These are phyloP conservation scores for Melocanna baccifera DNA, from an alignment of 176 grass and related monocot genomes.

Conservation along the genomic window DNA sequence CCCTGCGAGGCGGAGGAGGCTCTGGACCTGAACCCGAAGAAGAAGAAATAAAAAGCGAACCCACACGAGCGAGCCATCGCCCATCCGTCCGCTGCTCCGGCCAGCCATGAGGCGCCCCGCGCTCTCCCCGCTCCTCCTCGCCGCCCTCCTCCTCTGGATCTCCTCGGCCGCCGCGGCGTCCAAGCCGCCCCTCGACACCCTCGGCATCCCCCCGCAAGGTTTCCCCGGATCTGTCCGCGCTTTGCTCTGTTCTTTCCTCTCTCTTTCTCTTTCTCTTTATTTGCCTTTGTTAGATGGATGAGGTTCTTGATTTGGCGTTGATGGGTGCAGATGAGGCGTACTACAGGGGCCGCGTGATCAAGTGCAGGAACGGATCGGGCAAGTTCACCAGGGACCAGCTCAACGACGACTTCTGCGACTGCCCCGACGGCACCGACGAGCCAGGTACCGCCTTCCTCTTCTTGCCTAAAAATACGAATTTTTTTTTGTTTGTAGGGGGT, in stretches of 20 bases:
- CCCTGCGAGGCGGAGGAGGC: background rate
- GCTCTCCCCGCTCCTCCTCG: slow-evolving; percentile 11
- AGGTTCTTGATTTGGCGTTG: slow-evolving; percentile 28
- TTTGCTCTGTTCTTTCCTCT: background rate
- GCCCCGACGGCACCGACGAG: slow-evolving; percentile 93
- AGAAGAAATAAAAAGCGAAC: background rate
- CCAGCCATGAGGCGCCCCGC: slow-evolving; percentile 34
- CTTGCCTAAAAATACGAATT: background rate
- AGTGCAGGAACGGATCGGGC: slow-evolving; percentile 88
- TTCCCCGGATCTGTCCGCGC: slow-evolving; percentile 33
- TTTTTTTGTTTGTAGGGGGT: background rate
- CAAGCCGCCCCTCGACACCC: slow-evolving; percentile 41
- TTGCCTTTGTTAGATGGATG: background rate
- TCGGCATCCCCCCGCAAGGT: slow-evolving; percentile 80
- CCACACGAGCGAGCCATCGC: slow-evolving; percentile 6
- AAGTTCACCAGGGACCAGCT: slow-evolving; percentile 78
- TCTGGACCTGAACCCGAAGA: background rate
- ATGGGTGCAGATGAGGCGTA: slow-evolving; percentile 70
- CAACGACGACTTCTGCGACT: slow-evolving; percentile 98
- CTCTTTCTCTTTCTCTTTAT: background rate
- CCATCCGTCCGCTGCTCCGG: background rate
- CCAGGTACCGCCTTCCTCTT: slow-evolving; percentile 48
- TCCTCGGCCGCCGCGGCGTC: slow-evolving; percentile 31
- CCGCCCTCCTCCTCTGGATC: slow-evolving; percentile 31
- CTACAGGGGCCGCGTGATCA: slow-evolving; percentile 72